Conservation (phyloP, 495 filamentous ascomycete species). For the Talaromyces adpressus region DNA sequence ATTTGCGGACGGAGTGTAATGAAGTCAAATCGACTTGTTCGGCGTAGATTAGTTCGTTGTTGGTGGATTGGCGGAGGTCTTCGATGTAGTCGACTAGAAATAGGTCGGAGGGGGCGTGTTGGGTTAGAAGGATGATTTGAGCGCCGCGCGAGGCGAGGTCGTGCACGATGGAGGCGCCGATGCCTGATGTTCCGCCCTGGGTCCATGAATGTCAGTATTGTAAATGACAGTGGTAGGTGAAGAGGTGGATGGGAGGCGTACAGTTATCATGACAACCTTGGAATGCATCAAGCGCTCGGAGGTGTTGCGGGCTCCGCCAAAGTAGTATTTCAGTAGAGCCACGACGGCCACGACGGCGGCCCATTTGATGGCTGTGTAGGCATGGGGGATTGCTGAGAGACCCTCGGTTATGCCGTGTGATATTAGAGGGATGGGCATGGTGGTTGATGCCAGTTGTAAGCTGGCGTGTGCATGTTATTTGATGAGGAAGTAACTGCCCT, state of each 20-base stretch:
- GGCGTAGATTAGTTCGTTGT: constrained; percentile 86
- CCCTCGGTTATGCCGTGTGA: constrained; percentile 56
- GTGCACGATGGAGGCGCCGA: constrained; percentile 69
- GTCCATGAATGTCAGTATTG: neutral
- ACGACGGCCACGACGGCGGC: constrained; percentile 52
- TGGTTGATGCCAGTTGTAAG: neutral
- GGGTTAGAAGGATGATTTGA: constrained; percentile 85
- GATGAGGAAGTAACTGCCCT: neutral
- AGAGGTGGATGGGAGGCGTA: constrained; percentile 23
- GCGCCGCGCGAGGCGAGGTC: constrained; percentile 77
- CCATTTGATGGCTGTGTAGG: constrained; percentile 51
- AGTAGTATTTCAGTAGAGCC: constrained; percentile 68
- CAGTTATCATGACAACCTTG: constrained; percentile 87
- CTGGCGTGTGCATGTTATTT: neutral
- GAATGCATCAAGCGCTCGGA: constrained; percentile 87
- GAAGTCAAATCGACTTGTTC: constrained; percentile 88
- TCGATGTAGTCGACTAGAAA: constrained; percentile 91
- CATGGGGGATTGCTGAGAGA: constrained; percentile 56
- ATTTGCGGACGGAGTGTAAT: constrained; percentile 78
- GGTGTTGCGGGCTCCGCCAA: constrained; percentile 63
- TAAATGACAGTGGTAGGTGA: neutral
- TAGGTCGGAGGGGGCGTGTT: constrained; percentile 68
- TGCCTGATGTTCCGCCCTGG: constrained; percentile 87
- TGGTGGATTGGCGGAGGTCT: constrained; percentile 71
- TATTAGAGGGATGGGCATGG: constrained; percentile 78